Percentiles rank a stretch among this genome's conserved stretches.
These are phyloP conservation scores for Melanogaster broomeanus DNA, from an alignment of 768 basidiomycete species.

Conservation along the genomic window DNA sequence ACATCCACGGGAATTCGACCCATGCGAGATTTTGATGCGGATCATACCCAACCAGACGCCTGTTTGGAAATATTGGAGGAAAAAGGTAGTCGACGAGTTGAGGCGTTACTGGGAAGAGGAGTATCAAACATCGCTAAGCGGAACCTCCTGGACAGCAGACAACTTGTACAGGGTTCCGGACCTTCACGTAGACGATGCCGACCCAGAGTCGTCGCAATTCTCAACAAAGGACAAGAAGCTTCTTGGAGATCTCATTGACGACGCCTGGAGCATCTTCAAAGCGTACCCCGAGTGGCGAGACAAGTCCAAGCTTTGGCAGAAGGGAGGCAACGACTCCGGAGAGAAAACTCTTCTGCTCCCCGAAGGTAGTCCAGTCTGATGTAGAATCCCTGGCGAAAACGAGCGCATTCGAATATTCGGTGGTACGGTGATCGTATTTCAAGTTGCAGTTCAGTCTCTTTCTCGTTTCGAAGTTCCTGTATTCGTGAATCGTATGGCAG, in stretches of 20 bases:
- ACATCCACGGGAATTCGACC: slow-evolving; percentile 1
- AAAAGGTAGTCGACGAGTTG: slow-evolving; percentile 21
- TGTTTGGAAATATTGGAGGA: slow-evolving; percentile 30
- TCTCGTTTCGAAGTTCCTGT: not conserved
- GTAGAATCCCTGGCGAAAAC: not conserved
- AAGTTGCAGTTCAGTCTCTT: not conserved
- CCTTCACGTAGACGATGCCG: slow-evolving; percentile 7
- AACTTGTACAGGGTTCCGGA: no score
- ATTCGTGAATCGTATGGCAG: not conserved
- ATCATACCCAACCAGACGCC: slow-evolving; percentile 31
- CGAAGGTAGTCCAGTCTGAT: slow-evolving; percentile 4
- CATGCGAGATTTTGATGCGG: slow-evolving; percentile 2
- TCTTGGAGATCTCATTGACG: slow-evolving; percentile 16
- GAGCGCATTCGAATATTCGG: no score
- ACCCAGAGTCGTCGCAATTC: slow-evolving; percentile 10
- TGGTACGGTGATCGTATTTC: not conserved
- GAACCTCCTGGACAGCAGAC: not conserved
- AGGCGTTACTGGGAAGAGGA: slow-evolving; percentile 7
- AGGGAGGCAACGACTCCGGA: not conserved
- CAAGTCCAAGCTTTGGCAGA: not conserved
- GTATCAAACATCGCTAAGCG: not conserved
- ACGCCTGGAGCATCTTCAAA: slow-evolving; percentile 26
- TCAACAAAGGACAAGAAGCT: slow-evolving; percentile 6
- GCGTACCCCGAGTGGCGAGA: slow-evolving; percentile 13
- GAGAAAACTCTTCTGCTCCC: not conserved